phyloP scores from a whole-genome alignment of 2,329 filamentous ascomycete species.

The Colletotrichum somersetense region DNA sequence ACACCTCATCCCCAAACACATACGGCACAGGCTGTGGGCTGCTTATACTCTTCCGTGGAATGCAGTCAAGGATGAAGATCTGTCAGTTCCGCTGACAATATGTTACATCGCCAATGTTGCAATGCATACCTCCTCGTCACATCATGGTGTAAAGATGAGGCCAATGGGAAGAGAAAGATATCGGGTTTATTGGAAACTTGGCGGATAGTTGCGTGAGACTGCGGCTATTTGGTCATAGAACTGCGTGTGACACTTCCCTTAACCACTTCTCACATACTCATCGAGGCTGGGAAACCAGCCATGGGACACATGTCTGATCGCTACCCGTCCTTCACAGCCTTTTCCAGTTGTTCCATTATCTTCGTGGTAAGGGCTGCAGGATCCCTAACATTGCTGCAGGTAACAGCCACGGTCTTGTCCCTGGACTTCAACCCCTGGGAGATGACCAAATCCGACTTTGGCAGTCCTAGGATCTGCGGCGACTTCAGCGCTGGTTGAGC shows the following conservation, averaged over 20 bases:
- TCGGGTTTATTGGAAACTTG: neutral
- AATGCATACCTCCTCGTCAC: neutral
- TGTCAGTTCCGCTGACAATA: neutral
- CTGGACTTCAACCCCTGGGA: conserved; percentile 73
- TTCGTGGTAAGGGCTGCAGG: conserved; percentile 48
- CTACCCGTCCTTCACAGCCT: conserved; percentile 22
- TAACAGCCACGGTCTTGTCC: conserved; percentile 70
- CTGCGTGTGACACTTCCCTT: too few species aligned
- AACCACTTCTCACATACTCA: too few species aligned
- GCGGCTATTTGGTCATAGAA: too few species aligned
- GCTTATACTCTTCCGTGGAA: neutral
- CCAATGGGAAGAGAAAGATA: neutral
- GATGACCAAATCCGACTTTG: conserved; percentile 74
- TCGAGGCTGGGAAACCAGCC: too few species aligned
- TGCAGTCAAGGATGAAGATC: too few species aligned
- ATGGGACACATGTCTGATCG: too few species aligned
- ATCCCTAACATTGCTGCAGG: conserved; percentile 48
- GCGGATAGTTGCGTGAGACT: neutral
- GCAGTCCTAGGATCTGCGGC: conserved; percentile 67
- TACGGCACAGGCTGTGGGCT: neutral
- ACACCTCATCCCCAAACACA: neutral
- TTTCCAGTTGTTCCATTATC: conserved; percentile 44
- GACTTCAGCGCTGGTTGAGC: neutral
- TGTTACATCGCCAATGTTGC: neutral
- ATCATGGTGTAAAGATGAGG: neutral